These are phyloP conservation scores for Stenocarpella maydis DNA, from an alignment of 2,329 filamentous ascomycete species.

Conservation along the genomic window DNA sequence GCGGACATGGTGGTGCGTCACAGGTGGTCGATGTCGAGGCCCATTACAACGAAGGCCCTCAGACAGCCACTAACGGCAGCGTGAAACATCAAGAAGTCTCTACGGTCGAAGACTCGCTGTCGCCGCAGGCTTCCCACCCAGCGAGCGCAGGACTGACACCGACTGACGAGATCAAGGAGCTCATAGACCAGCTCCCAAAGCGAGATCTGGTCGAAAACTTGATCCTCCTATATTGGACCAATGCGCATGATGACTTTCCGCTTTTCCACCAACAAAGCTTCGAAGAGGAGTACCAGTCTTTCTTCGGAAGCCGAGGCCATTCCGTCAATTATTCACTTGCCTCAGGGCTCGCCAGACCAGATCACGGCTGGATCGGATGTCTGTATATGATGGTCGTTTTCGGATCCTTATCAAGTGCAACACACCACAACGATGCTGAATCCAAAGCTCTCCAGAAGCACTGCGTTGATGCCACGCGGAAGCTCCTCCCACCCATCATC, in stretches of 20 bases:
- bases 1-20: neutral
- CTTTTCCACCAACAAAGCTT: constrained; percentile 5
- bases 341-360: neutral
- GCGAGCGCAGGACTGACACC: neutral
- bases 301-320: neutral
- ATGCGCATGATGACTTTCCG: constrained; percentile 2
- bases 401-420: constrained; percentile 39
- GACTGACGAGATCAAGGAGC: constrained; percentile 15
- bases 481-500: constrained; percentile 43
- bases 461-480: constrained; percentile 40
- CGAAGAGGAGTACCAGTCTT: constrained; percentile 11
- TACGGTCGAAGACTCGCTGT: constrained; percentile 3
- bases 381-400: constrained; percentile 13
- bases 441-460: constrained; percentile 41
- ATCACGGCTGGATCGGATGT: constrained; percentile 15
- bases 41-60: neutral
- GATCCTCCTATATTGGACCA: neutral
- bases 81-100: neutral
- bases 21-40: neutral
- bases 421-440: constrained; percentile 37
- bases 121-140: neutral
- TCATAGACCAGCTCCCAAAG: neutral
- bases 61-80: neutral
- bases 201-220: neutral
- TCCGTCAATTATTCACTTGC: neutral